Base-by-base conservation (phyloP, 2,329 filamentous ascomycete species). In the Domatiomyces globalis region DNA sequence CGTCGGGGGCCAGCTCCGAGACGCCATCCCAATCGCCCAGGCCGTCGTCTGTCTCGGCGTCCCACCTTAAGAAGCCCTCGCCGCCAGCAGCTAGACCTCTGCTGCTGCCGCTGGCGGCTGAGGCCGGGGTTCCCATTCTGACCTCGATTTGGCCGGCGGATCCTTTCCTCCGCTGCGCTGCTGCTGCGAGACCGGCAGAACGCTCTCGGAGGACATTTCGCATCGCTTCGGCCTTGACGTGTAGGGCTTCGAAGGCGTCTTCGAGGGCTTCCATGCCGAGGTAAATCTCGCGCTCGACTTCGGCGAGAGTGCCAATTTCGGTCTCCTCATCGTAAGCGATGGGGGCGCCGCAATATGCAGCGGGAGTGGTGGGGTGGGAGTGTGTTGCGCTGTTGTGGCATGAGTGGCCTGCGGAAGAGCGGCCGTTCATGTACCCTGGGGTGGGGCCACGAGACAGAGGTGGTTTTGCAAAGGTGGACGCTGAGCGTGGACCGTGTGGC, bases 261-360 rank as follows among this genome's bases (percentile, higher is more conserved):
- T 96, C 90, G 20, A 96, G 77, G 0, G 81, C 82, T 69, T 96
- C 90, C 90, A 96, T 96, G 55, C 89, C 87, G 33, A 81, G 77
- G 68, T 90, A 95, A 52, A 96, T 94, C 63, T 95, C 87, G 5
- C 88, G 81, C 68, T 96, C 90, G 42, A 95, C 82, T 68, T 95
- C 90, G 6, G 87, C 87, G 5, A 95, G 76, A 1, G 86, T 85
- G 0, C 85, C 85, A 61, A 95, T 89, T 66, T 95, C 90, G 50
- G 86, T 87, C 63, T 96, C 90, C 66, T 96, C 90, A 64, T 95
- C 90, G 53, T 94, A 79, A 2, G 88, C 89, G 3, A 96, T 89
- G 2, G 82, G 83, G 0, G 81, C 83, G n/a, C 81, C 71, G 52
- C 78, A 79, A 0, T 78, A 77, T 1, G 77, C 75, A 0, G 22